Base-by-base conservation (phyloP, 139 green algal species). In the Picochlorum sp. region DNA sequence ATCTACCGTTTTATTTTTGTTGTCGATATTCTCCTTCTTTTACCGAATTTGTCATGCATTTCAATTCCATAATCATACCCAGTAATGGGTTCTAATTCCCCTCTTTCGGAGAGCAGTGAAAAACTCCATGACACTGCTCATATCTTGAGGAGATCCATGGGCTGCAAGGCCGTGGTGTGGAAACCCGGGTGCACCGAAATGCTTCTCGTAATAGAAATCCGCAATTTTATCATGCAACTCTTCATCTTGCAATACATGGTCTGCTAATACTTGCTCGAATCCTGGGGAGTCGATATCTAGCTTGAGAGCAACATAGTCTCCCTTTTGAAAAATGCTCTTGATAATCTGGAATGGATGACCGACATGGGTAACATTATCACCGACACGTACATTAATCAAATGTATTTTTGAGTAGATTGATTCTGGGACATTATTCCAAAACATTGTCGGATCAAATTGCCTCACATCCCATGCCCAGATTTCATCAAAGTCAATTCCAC, bases 401-500 rank as follows among this genome's bases (percentile, higher is more conserved):
- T 58, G 50, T n/a, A 58, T 15, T 9, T 58, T 58, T 58, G 50
- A 58, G 18, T 58, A 58, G 10, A 58, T 58, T 28, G 50, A 58
- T 37, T 23, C 14, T 20, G 50, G 18, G 0, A 58, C 50, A 37
- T 58, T 30, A 0, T 26, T 8, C 50, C 50, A 58, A 23, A 58
- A 58, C 0, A 4, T 58, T 15, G 14, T 13, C 10, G 50, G 50
- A 15, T 58, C 50, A 30, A 58, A 26, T 10, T 20, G 18, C 50
- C 18, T 20, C 18, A 5, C 2, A 30, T 58, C 50, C 50, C 50
- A 58, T 11, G 16, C 50, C 50, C 50, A 58, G 20, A 58, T n/a
- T 23, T 23, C 50, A 58, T 58, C 50, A 23, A 58, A 58, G 10
- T 58, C 16, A 23, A 58, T 58, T 15, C 50, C 50, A 23, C 14